phyloP scores from a whole-genome alignment of 1,139 yeast species.

The Suhomyces coccinellae region DNA sequence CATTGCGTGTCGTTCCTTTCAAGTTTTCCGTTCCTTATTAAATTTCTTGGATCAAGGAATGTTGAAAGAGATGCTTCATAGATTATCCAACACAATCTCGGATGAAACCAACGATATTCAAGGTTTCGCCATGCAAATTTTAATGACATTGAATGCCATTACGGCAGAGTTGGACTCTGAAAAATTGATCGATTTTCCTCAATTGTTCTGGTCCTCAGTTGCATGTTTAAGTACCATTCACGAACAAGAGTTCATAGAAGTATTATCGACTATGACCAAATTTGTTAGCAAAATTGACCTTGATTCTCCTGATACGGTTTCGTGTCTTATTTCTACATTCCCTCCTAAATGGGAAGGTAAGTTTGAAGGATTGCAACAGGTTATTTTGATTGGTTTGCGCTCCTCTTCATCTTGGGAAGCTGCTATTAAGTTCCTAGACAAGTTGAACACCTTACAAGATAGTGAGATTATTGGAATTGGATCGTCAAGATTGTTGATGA shows the following conservation, averaged over 20 bases:
- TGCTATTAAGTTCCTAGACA: slow-evolving; percentile 70
- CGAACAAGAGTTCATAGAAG: slow-evolving; percentile 91
- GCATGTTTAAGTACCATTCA: slow-evolving; percentile 90
- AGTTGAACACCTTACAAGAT: slow-evolving; percentile 63
- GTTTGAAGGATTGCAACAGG: slow-evolving; percentile 83
- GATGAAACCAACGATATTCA: slow-evolving; percentile 89
- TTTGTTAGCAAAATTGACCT: slow-evolving; percentile 85
- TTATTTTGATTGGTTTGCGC: slow-evolving; percentile 77
- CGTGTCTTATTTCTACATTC: slow-evolving; percentile 78
- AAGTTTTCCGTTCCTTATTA: slow-evolving; percentile 79
- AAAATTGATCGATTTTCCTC: slow-evolving; percentile 84
- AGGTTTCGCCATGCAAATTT: slow-evolving; percentile 95
- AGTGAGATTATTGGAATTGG: slow-evolving; percentile 80
- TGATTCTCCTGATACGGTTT: slow-evolving; percentile 82
- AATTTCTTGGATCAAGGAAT: slow-evolving; percentile 80
- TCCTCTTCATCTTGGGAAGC: slow-evolving; percentile 81
- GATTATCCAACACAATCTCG: slow-evolving; percentile 89
- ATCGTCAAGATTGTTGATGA: slow-evolving; percentile 65
- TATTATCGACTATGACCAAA: slow-evolving; percentile 75
- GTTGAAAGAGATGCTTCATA: slow-evolving; percentile 91
- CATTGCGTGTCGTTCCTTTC: slow-evolving; percentile 94
- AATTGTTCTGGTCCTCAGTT: slow-evolving; percentile 92
- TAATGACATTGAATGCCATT: slow-evolving; percentile 92
- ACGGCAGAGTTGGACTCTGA: slow-evolving; percentile 81
- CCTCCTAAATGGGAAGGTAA: slow-evolving; percentile 97